Evolutionary conservation across 2,329 filamentous ascomycete species (phyloP).

Genomic region (Colletotrichum graminicola): DNA sequence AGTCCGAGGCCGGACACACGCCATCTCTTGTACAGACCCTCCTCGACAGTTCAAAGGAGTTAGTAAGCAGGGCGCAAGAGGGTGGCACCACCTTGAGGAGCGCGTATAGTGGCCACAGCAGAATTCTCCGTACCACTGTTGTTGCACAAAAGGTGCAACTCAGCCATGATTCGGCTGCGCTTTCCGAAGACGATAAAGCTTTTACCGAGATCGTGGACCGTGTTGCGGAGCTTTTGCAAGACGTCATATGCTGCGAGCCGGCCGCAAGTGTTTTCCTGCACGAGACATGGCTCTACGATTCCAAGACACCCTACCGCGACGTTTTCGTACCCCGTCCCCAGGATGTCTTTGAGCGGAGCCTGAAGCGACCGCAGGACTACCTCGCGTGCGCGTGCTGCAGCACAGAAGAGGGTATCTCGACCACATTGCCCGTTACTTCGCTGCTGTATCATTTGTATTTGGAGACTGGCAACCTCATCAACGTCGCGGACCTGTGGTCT

Average conservation of each 20-base stretch:
- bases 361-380: conserved; percentile 82
- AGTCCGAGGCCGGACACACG: conserved; percentile 50
- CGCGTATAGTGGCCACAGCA: conserved; percentile 79
- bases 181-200: conserved; percentile 77
- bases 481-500: conserved; percentile 83
- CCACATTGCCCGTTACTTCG: conserved; percentile 76
- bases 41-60: conserved; percentile 58
- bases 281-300: conserved; percentile 83
- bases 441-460: conserved; percentile 84
- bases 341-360: conserved; percentile 76
- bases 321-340: conserved; percentile 82
- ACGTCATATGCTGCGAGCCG: conserved; percentile 51
- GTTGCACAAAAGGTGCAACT: conserved; percentile 86
- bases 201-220: conserved; percentile 76
- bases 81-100: conserved; percentile 71
- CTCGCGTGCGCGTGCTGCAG: conserved; percentile 79
- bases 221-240: conserved; percentile 63
- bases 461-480: conserved; percentile 82
- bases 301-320: conserved; percentile 75
- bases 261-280: conserved; percentile 68
- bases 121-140: conserved; percentile 80
- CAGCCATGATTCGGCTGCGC: conserved; percentile 77
- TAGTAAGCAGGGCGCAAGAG: conserved; percentile 60
- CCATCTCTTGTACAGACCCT: conserved; percentile 55
- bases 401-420: conserved; percentile 62